Evolutionary conservation across 768 basidiomycete genomes (phyloP).

Genomic region (Serendipita sp.): DNA sequence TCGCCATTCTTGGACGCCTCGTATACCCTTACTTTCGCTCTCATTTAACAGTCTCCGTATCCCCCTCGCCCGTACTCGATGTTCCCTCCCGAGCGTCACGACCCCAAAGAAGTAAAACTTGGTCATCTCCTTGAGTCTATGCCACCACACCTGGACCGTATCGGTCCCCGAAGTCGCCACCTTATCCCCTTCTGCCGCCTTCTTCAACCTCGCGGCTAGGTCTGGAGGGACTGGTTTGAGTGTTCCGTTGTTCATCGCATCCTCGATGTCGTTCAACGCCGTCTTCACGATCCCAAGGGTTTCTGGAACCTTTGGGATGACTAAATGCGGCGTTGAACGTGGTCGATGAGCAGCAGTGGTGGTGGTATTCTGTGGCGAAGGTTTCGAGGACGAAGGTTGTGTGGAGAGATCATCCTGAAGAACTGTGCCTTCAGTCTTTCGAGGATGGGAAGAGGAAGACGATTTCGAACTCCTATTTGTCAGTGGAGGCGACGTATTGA

Average conservation of each 20-base stretch:
- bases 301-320: background rate
- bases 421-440: too few relatives aligned
- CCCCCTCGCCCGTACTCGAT: constrained; percentile 35
- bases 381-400: background rate
- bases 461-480: too few relatives aligned
- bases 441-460: too few relatives aligned
- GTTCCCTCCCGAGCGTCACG: constrained; percentile 36
- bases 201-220: constrained; percentile 8
- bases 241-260: constrained; percentile 54
- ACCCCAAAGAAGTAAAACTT: constrained; percentile 77
- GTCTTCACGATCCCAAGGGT: constrained; percentile 26
- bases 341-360: background rate
- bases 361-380: background rate
- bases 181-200: background rate
- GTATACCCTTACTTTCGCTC: constrained; percentile 47
- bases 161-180: constrained; percentile 18
- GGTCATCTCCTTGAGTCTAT: constrained; percentile 22
- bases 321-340: background rate
- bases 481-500: too few relatives aligned
- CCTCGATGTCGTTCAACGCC: constrained; percentile 43
- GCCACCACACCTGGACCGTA: constrained; percentile 18
- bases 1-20: constrained; percentile 21
- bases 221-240: constrained; percentile 46
- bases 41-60: constrained; percentile 40
- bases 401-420: too few relatives aligned